Conservation (phyloP, 2,329 filamentous ascomycete species). For the Ophiostoma pallidulum region DNA sequence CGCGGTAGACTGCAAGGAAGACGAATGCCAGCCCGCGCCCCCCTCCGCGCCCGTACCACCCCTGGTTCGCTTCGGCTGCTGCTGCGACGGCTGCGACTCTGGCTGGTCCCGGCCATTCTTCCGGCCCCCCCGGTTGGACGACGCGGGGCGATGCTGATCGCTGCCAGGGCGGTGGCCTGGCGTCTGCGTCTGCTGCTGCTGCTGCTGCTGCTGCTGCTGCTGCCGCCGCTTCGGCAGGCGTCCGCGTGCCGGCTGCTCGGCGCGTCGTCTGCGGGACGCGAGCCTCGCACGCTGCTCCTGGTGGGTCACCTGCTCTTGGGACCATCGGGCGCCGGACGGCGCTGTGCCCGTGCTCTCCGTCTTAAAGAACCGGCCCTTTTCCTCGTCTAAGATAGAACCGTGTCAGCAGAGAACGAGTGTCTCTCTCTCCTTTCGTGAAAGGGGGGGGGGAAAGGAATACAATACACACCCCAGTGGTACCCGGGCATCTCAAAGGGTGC, state of each 20-base stretch:
- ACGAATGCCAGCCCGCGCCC: too few species aligned
- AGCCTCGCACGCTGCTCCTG: background rate
- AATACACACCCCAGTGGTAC: slow-evolving; percentile 41
- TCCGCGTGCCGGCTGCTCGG: background rate
- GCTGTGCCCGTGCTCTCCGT: slow-evolving; percentile 45
- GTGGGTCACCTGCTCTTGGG: slow-evolving; percentile 39
- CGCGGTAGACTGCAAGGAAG: too few species aligned
- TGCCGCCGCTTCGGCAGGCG: background rate
- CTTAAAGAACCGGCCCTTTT: slow-evolving; percentile 57
- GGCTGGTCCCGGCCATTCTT: too few species aligned
- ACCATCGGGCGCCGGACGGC: slow-evolving; percentile 42
- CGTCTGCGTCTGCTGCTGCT: background rate
- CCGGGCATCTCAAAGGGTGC: slow-evolving; percentile 36
- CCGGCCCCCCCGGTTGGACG: too few species aligned
- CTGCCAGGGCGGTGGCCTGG: too few species aligned
- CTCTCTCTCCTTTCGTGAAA: too few species aligned
- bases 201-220: background rate
- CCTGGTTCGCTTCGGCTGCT: too few species aligned
- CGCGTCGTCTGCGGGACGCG: background rate
- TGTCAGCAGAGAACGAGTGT: too few species aligned
- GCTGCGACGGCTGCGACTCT: too few species aligned
- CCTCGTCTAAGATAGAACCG: slow-evolving; percentile 41
- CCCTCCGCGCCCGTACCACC: too few species aligned
- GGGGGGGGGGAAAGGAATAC: too few species aligned
- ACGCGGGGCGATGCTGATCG: too few species aligned